Percentiles rank a stretch among this genome's conserved stretches.
These are phyloP conservation scores for Whalleya microplaca DNA, from an alignment of 2,329 filamentous ascomycete species.

Conservation along the genomic window DNA sequence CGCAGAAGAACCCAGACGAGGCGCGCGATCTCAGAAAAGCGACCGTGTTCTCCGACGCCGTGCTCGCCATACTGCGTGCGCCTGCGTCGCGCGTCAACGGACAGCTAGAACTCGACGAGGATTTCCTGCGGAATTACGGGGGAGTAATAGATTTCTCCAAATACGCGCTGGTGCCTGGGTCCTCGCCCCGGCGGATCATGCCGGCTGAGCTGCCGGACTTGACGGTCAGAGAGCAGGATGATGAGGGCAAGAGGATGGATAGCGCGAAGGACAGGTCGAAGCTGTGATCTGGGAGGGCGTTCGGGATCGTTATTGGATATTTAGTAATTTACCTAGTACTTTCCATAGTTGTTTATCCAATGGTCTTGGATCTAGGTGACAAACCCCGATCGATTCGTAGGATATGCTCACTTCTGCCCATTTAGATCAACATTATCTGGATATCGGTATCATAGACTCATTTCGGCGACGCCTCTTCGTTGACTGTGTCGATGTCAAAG, in stretches of 20 bases:
- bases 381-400: no score
- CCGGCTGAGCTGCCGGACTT: conserved; percentile 70
- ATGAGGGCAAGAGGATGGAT: conserved; percentile 74
- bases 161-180: conserved; percentile 61
- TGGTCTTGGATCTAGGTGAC: no score
- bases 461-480: no score
- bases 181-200: conserved; percentile 74
- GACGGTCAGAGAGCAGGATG: conserved; percentile 75
- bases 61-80: conserved; percentile 70
- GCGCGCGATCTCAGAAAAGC: conserved; percentile 66
- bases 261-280: conserved; percentile 55
- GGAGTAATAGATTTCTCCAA: conserved; percentile 72
- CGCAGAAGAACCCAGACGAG: conserved; percentile 47
- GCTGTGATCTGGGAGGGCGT: conserved; percentile 35
- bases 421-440: no score
- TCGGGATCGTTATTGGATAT: no score
- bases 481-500: no score
- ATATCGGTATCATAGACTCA: no score
- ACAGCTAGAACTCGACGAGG: conserved; percentile 74
- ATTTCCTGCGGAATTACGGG: conserved; percentile 69
- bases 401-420: no score
- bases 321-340: no score
- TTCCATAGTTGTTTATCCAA: background rate
- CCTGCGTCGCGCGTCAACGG: conserved; percentile 69
- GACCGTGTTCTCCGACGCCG: conserved; percentile 78